These are phyloP conservation scores for Penicillium sp. DNA, from an alignment of 2,329 filamentous ascomycete genomes.

Conservation along the genomic window DNA sequence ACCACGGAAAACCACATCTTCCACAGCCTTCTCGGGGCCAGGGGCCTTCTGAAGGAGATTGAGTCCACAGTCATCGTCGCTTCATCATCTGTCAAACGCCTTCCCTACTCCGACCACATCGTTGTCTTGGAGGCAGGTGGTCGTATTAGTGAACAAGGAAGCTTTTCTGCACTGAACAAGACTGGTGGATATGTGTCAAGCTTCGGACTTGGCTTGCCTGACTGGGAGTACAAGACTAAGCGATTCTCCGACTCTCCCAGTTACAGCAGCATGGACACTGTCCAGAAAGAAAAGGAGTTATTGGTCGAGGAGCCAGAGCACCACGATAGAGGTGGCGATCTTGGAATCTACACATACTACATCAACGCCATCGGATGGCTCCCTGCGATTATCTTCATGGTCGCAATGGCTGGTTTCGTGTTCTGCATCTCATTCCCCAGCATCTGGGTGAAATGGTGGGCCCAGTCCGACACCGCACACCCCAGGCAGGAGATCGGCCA, in stretches of 20 bases:
- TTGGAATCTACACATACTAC: constrained; percentile 38
- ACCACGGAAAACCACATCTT: constrained; percentile 44
- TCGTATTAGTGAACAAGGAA: constrained; percentile 36
- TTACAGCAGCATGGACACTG: constrained; percentile 13
- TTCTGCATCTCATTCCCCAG: constrained; percentile 38
- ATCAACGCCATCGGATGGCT: constrained; percentile 32
- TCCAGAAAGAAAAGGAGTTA: constrained; percentile 17
- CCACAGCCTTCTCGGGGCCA: constrained; percentile 38
- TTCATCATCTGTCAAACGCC: constrained; percentile 34
- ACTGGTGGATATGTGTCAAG: constrained; percentile 36
- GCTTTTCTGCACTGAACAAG: constrained; percentile 30
- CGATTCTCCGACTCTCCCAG: constrained; percentile 16
- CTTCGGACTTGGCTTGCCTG: constrained; percentile 28
- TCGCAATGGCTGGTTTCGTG: constrained; percentile 33
- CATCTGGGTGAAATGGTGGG: constrained; percentile 40
- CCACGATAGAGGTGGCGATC: constrained; percentile 34
- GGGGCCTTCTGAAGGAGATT: constrained; percentile 40
- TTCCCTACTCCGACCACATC: constrained; percentile 38
- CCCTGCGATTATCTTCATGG: constrained; percentile 28
- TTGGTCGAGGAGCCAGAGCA: constrained; percentile 21
- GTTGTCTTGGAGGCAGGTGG: constrained; percentile 34
- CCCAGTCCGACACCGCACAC: constrained; percentile 29
- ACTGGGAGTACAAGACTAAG: constrained; percentile 25
- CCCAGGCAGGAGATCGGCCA: constrained; percentile 30
- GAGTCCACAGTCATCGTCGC: constrained; percentile 35